Evolutionary conservation across 768 basidiomycete genomes (phyloP).

Genomic region (Tephrocybe sp.): DNA sequence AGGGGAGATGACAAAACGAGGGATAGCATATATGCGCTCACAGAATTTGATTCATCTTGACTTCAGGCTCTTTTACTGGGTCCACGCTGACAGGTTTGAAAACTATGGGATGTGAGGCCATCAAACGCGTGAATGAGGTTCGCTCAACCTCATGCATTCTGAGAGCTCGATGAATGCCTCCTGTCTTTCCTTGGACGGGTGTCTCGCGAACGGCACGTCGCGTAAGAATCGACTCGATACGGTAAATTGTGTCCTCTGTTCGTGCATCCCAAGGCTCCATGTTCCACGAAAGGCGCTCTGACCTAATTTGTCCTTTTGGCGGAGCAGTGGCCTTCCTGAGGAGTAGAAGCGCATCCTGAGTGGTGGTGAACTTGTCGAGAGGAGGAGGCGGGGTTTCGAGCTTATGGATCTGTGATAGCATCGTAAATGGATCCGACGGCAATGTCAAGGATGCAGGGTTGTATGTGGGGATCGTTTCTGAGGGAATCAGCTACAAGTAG

Average conservation of each 20-base stretch:
- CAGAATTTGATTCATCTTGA: slow-evolving; percentile 38
- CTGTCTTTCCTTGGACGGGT: slow-evolving; percentile 34
- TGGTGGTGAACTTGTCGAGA: slow-evolving; percentile 45
- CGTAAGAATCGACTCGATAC: slow-evolving; percentile 45
- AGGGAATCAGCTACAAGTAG: slow-evolving; percentile 34
- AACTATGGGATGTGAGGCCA: slow-evolving; percentile 14
- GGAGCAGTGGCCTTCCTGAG: slow-evolving; percentile 28
- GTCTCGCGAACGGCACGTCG: slow-evolving; percentile 45
- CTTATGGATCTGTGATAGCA: slow-evolving; percentile 33
- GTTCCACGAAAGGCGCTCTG: slow-evolving; percentile 36
- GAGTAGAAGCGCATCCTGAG: slow-evolving; percentile 30
- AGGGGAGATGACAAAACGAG: neutral
- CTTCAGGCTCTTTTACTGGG: slow-evolving; percentile 27
- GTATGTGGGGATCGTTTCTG: slow-evolving; percentile 41
- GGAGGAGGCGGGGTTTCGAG: slow-evolving; percentile 33
- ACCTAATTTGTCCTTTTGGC: slow-evolving; percentile 26
- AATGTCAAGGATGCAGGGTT: slow-evolving; percentile 52
- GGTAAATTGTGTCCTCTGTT: slow-evolving; percentile 25
- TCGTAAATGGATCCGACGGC: slow-evolving; percentile 54
- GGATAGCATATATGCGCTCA: slow-evolving; percentile 23
- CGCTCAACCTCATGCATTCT: slow-evolving; percentile 12
- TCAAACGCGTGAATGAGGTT: slow-evolving; percentile 21
- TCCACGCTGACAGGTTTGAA: slow-evolving; percentile 27
- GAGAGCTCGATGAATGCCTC: slow-evolving; percentile 4
- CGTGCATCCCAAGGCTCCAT: slow-evolving; percentile 18